Base-by-base conservation (phyloP, 768 basidiomycete species). In the Tulasnella calospora region DNA sequence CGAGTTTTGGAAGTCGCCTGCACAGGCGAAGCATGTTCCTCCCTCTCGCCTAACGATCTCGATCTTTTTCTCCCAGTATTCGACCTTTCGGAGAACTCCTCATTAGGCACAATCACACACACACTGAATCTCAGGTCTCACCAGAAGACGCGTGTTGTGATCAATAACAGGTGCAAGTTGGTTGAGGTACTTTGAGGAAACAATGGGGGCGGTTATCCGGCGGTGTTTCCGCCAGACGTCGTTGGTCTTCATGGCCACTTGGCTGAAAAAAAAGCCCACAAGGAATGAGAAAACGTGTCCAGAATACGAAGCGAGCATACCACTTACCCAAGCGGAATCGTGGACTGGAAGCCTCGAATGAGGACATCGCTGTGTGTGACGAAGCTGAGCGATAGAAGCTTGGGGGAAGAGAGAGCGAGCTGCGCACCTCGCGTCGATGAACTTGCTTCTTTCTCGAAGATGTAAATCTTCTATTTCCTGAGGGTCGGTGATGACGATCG, bases 61-160 rank as follows among this genome's bases (percentile, higher is more conserved):
- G 38, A 75, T 75, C 74, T 75, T 75, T 21, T 44, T 46, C 9
- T 44, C 55, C 74, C 74, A 75, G 46, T 46, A 75, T 36, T 75
- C 71, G 35, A 46, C 71, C 71, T 72, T 40, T 30, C 8, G 19
- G 38, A 15, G 69, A 17, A n/a, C 13, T 6, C 3, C 3, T 13
- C 27, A 10, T 71, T 36, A 71, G 71, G 23, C 33, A 17, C 2
- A 71, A 36, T 17, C 71, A 71, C 41, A 36, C 4, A 44, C 33
- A 23, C 21, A 2, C 3, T 35, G 33, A 40, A 4, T 72, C 47
- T 23, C 47, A 10, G 47, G 36, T 41, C 44, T 47, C 44, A 75
- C 74, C 27, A 75, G 33, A 35, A 57, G 44, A 23, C 35, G 46
- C 30, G 74, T 46, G 44, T 57, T 57, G 21, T 44, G 33, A 13